Base-by-base conservation (phyloP, 1,284 basidiomycete species). In the Microbotryum scabiosae region DNA sequence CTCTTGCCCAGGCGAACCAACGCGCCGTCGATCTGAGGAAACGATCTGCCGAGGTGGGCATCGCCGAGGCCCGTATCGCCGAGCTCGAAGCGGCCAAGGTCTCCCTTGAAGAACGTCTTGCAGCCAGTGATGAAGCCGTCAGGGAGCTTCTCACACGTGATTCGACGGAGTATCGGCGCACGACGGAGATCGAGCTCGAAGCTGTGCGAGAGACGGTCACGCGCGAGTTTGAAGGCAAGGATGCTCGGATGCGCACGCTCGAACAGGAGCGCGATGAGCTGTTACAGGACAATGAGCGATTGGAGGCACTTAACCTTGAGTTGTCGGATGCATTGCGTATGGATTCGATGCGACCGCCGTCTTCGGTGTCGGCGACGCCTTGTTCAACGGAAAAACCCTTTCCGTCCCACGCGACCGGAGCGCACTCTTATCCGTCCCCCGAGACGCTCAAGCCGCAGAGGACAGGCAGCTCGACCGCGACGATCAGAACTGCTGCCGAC, bases 401-500 rank as follows among this genome's bases (percentile, higher is more conserved):
- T 6, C 18, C 41, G 41, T 18, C 30, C n/a, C 44, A 23, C 12
- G 20, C 20, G 45, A 7, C 36, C 10, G 36, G 36, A 41, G 36
- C 36, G 14, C 36, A 41, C 12, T 12, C 14, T 41, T 41, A 23
- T 21, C 14, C 12, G 51, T 49, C 48, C 20, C 25, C 28, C 1
- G n/a, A 28, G 18, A 21, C 45, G 14, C 54, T 55, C n/a, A n/a
- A 5, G 47, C 47, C 52, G 10, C 57, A 59, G 52, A 30, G 54
- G n/a, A 62, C 56, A 16, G 60, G 56, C 47, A 20, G n/a, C 10
- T 57, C 56, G 20, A 48, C 21, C 28, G 61, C 21, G 2, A 58
- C 61, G 20, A 53, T 54, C 48, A 36, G 48, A n/a, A 62, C 61
- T 18, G 32, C 55, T 21, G 53, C 61, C 7, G 56, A 62, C 26